These are phyloP conservation scores for Vaucheria bursata DNA, from an alignment of 352 stramenopile species.

Conservation along the genomic window DNA sequence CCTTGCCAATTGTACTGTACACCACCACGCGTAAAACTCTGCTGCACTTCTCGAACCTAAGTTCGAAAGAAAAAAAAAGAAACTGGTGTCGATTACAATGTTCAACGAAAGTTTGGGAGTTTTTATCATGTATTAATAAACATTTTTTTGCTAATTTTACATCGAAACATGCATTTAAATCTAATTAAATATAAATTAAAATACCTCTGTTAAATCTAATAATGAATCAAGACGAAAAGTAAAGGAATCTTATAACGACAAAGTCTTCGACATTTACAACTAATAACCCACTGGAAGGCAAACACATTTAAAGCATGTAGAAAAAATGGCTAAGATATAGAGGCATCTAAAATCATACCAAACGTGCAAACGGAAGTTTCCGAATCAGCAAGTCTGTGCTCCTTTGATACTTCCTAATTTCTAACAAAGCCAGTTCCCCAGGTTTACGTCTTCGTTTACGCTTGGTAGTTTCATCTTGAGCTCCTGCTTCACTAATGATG, in stretches of 20 bases:
- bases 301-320: background rate
- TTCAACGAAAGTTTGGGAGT: background rate
- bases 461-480: background rate
- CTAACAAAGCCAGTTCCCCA: constrained; percentile 59
- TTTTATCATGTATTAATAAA: background rate
- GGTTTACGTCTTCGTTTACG: constrained; percentile 7
- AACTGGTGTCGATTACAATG: background rate
- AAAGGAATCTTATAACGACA: background rate
- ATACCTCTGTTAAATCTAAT: background rate
- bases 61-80: background rate
- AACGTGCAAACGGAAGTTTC: constrained; percentile 87
- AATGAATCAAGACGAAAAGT: background rate
- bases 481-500: too few relatives aligned
- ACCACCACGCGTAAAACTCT: constrained; percentile 57
- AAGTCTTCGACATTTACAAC: background rate
- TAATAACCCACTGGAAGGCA: background rate
- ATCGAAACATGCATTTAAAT: background rate
- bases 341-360: constrained; percentile 53
- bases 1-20: constrained; percentile 75
- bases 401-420: constrained; percentile 91
- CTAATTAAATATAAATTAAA: background rate
- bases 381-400: constrained; percentile 88
- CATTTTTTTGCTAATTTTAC: background rate
- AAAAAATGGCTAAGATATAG: background rate
- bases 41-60: constrained; percentile 49